A percentile compares a stretch with the other conserved stretches of the same genome.
Evolutionary conservation across 140 eudicot species (phyloP).

Genomic region (Oenanthe javanica): DNA sequence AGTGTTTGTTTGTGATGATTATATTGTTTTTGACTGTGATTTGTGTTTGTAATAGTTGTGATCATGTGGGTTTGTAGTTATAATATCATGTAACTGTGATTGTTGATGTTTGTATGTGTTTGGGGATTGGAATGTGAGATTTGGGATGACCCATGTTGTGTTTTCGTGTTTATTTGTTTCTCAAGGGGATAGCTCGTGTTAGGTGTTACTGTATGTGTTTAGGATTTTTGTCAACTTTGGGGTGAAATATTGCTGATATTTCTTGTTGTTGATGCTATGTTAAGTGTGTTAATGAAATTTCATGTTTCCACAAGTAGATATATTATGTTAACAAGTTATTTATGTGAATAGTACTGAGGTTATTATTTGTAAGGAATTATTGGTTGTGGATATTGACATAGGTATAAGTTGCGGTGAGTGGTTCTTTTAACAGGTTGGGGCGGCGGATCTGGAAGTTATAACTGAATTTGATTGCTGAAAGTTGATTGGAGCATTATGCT

Average conservation of each 20-base stretch:
- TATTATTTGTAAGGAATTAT: background rate
- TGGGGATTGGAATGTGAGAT: background rate
- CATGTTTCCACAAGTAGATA: background rate
- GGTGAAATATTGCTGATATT: background rate
- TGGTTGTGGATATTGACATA: background rate
- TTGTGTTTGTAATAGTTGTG: background rate
- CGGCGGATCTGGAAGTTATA: background rate
- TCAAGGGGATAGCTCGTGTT: background rate
- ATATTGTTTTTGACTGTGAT: background rate
- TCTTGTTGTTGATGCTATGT: background rate
- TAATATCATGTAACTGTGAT: background rate
- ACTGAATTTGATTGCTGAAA: background rate
- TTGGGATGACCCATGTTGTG: background rate
- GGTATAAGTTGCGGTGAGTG: background rate
- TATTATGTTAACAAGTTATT: background rate
- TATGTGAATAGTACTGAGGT: background rate
- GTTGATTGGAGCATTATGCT: background rate
- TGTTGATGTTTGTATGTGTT: background rate
- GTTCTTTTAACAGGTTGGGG: background rate
- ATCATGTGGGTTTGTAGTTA: background rate
- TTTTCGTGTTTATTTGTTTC: background rate
- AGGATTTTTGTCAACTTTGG: background rate
- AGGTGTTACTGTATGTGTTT: background rate
- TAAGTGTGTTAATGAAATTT: background rate
- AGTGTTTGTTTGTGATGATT: conserved; percentile 1